phyloP scores from a whole-genome alignment of 305 asterid genomes.

The Stenogyne calaminthoides region DNA sequence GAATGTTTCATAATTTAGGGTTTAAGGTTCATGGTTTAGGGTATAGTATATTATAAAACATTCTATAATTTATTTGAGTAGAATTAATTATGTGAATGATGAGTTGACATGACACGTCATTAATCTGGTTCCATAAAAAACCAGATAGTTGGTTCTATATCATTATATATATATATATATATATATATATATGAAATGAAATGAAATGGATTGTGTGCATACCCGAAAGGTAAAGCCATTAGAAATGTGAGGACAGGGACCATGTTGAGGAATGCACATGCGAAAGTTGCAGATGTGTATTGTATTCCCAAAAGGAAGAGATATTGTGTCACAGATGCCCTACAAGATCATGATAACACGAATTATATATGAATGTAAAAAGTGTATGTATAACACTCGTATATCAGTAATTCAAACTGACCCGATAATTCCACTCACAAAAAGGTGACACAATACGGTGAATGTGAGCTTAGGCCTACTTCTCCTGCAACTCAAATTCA shows the following conservation, averaged over 20 bases:
- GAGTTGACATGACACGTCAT: too few relatives aligned
- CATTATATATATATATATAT: too few relatives aligned
- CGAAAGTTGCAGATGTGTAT: constrained; percentile 75
- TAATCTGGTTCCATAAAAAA: too few relatives aligned
- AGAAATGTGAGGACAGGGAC: constrained; percentile 72
- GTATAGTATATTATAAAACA: too few relatives aligned
- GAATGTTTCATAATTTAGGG: too few relatives aligned
- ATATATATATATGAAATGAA: too few relatives aligned
- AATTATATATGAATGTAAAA: not conserved
- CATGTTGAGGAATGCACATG: constrained; percentile 80
- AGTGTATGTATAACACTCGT: not conserved
- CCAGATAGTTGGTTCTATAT: too few relatives aligned
- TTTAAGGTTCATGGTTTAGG: too few relatives aligned
- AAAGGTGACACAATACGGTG: constrained; percentile 47
- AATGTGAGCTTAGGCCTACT: constrained; percentile 67
- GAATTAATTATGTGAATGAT: too few relatives aligned
- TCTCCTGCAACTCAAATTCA: constrained; percentile 47
- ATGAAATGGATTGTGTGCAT: not conserved
- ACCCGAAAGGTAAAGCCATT: constrained; percentile 79
- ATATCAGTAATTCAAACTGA: constrained; percentile 27
- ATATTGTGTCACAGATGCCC: constrained; percentile 74
- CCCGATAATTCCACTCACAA: constrained; percentile 76
- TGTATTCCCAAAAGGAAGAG: constrained; percentile 76
- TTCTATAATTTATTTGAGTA: too few relatives aligned
- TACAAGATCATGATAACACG: constrained; percentile 24